Conservation (phyloP, 2,329 filamentous ascomycete genomes). For the Ophiostoma fasciatum region DNA sequence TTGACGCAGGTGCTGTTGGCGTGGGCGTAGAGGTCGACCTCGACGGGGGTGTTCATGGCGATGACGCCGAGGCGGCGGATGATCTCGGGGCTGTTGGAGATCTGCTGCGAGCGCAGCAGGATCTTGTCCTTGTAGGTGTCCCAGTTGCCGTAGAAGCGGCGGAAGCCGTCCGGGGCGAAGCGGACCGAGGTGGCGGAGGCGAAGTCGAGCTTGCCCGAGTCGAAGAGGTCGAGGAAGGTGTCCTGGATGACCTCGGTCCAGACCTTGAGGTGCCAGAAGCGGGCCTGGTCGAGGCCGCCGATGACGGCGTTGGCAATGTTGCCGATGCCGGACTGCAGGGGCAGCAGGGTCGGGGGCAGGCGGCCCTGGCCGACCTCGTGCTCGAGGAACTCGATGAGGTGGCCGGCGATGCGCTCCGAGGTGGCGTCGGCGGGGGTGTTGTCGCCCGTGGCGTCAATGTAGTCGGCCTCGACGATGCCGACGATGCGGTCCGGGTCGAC, state of each 20-base stretch:
- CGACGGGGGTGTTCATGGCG: constrained; percentile 89
- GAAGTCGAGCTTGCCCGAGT: constrained; percentile 75
- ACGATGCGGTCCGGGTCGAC: constrained; percentile 72
- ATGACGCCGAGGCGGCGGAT: constrained; percentile 78
- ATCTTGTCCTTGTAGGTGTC: constrained; percentile 67
- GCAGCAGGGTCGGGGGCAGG: constrained; percentile 52
- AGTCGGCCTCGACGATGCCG: constrained; percentile 72
- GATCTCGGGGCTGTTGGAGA: constrained; percentile 82
- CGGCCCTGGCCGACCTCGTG: constrained; percentile 70
- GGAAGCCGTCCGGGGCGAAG: constrained; percentile 82
- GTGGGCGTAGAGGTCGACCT: constrained; percentile 90
- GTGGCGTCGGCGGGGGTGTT: constrained; percentile 63
- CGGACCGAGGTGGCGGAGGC: constrained; percentile 81
- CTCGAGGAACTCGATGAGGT: constrained; percentile 72
- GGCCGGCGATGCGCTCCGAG: constrained; percentile 57
- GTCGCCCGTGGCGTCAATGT: constrained; percentile 58
- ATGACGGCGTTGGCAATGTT: constrained; percentile 91
- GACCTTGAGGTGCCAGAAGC: constrained; percentile 78
- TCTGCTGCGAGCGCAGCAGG: constrained; percentile 72
- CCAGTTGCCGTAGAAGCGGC: constrained; percentile 81
- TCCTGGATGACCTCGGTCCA: constrained; percentile 93
- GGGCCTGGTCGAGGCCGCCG: constrained; percentile 63
- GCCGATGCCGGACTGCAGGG: constrained; percentile 61
- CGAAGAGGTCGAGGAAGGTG: constrained; percentile 84
- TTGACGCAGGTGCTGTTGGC: constrained; percentile 85